Conservation (phyloP, 139 green algal genomes). For the Chlamydomonas asymmetrica region DNA sequence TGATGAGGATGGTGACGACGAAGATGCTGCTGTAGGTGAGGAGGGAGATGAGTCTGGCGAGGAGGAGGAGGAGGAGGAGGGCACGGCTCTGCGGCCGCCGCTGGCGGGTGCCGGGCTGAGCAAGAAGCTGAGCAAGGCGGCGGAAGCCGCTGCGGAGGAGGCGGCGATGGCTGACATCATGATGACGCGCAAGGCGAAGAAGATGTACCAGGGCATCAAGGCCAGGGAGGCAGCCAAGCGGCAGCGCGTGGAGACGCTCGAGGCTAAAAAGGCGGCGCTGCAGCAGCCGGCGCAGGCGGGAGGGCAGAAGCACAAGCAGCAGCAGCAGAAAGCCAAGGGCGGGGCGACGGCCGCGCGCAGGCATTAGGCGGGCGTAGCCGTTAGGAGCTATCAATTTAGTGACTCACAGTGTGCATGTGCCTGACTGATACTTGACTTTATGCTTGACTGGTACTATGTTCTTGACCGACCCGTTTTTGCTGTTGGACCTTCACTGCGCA, state of each 20-base stretch:
- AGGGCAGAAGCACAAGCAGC: no score
- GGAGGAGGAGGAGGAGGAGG: conserved; percentile 26
- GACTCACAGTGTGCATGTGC: no score
- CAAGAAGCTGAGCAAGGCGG: conserved; percentile 13
- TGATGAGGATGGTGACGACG: conserved; percentile 22
- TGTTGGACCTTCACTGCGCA: no score
- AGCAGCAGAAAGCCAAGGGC: no score
- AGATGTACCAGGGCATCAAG: conserved; percentile 88
- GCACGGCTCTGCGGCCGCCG: background rate
- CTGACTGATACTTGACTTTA: no score
- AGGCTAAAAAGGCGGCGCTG: conserved; percentile 37
- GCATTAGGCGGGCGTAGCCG: no score
- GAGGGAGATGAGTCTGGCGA: conserved; percentile 15
- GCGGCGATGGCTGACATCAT: conserved; percentile 82
- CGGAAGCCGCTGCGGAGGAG: conserved; percentile 59
- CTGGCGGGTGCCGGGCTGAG: background rate
- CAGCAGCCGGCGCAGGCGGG: background rate
- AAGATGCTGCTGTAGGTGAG: conserved; percentile 25
- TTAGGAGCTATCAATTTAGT: no score
- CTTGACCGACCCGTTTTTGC: no score
- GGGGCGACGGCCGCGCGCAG: no score
- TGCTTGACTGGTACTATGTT: no score
- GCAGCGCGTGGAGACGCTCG: conserved; percentile 58
- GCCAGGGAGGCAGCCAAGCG: conserved; percentile 56
- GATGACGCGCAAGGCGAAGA: conserved; percentile 88